A percentile compares a stretch with the other conserved stretches of the same genome.
phyloP scores from a whole-genome alignment of 345 rosid genomes.

The Tarenaya hassleriana region DNA sequence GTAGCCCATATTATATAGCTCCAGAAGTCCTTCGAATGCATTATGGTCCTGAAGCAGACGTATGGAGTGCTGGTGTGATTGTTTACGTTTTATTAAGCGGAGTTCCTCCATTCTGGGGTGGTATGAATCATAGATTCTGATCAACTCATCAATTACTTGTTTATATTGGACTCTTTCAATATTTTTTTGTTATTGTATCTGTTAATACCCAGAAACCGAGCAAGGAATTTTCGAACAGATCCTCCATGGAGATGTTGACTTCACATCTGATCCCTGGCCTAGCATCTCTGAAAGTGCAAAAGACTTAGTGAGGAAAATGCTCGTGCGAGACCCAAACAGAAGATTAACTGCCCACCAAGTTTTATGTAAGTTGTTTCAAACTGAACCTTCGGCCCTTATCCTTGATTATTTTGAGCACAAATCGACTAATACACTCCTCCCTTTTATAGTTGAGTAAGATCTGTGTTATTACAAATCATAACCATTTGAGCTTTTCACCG shows the following conservation, averaged over 20 bases:
- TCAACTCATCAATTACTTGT: background rate
- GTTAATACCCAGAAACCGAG: conserved; percentile 56
- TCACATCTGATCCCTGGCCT: conserved; percentile 85
- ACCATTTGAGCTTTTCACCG: no score
- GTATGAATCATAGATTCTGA: conserved; percentile 31
- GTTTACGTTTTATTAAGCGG: conserved; percentile 80
- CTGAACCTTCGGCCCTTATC: conserved; percentile 6
- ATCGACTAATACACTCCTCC: no score
- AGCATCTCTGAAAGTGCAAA: conserved; percentile 80
- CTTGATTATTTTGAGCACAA: no score
- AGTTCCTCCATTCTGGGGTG: conserved; percentile 94
- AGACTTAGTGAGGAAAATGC: conserved; percentile 83
- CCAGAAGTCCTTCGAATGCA: conserved; percentile 76
- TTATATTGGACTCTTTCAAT: conserved; percentile 6
- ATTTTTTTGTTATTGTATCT: conserved; percentile 5
- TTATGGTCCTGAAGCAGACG: conserved; percentile 87
- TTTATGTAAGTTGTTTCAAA: conserved; percentile 50
- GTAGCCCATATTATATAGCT: conserved; percentile 92
- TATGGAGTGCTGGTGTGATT: conserved; percentile 96
- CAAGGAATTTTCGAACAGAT: conserved; percentile 87
- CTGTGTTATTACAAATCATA: no score
- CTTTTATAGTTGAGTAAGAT: no score
- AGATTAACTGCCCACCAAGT: conserved; percentile 83
- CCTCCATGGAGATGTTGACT: conserved; percentile 79
- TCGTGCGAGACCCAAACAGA: conserved; percentile 65